phyloP scores from a whole-genome alignment of 192 early-diverging fungal species.

The Chytriomyces sp. region DNA sequence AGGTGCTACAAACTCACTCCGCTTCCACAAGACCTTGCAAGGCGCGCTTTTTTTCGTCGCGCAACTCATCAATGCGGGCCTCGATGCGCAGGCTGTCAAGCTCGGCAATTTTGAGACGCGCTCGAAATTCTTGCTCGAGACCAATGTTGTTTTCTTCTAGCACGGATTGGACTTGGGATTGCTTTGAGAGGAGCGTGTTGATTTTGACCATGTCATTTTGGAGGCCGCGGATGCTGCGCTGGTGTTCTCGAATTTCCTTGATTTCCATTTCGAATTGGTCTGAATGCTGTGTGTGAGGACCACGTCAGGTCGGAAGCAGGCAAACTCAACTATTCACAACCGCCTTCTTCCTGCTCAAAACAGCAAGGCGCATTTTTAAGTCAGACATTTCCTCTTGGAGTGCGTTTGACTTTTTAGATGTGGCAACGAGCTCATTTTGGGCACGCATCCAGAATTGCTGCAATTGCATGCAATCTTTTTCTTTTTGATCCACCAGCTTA shows the following conservation, averaged over 20 bases:
- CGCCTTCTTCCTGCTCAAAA: conserved; percentile 60
- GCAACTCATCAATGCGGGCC: conserved; percentile 48
- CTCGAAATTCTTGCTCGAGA: conserved; percentile 61
- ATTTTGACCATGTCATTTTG: conserved; percentile 67
- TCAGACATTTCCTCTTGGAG: conserved; percentile 55
- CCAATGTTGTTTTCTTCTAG: conserved; percentile 63
- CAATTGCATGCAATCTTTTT: conserved; percentile 57
- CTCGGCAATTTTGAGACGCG: conserved; percentile 58
- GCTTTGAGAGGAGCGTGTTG: conserved; percentile 59
- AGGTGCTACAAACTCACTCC: conserved; percentile 58
- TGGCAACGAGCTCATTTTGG: conserved; percentile 61
- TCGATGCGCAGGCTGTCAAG: conserved; percentile 57
- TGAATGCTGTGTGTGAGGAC: background rate
- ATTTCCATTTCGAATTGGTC: conserved; percentile 58
- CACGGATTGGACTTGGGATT: conserved; percentile 46
- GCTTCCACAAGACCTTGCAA: conserved; percentile 59
- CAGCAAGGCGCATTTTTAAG: conserved; percentile 57
- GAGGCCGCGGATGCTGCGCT: conserved; percentile 56
- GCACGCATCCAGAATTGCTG: conserved; percentile 62
- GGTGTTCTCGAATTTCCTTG: conserved; percentile 58
- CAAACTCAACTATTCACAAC: conserved; percentile 55
- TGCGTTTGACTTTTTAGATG: conserved; percentile 48
- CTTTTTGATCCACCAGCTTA: conserved; percentile 52
- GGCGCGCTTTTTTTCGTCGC: conserved; percentile 55
- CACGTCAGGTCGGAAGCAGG: background rate